phyloP scores from a whole-genome alignment of 768 basidiomycete genomes.

The Phanerodontia chrysosporium region DNA sequence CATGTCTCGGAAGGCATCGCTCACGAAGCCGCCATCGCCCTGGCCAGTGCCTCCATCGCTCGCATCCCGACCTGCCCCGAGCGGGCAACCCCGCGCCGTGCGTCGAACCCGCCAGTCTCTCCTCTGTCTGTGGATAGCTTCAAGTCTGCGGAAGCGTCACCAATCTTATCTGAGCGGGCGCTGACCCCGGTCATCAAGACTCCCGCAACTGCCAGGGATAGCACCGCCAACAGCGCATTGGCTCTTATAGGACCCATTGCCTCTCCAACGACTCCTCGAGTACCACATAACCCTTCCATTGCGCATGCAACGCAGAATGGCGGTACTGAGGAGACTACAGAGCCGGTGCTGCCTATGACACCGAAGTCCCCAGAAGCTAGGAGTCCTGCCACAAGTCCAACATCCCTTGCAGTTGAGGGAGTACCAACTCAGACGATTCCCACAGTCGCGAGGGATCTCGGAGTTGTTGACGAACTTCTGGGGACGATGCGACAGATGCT shows the following conservation, averaged over 20 bases:
- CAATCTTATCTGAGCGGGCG: neutral
- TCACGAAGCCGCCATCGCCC: neutral
- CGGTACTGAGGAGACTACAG: neutral
- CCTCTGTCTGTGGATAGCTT: neutral
- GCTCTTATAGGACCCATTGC: neutral
- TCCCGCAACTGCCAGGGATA: neutral
- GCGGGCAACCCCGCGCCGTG: neutral
- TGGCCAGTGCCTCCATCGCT: neutral
- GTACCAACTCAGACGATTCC: neutral
- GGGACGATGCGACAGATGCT: constrained; percentile 43
- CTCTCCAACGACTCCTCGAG: neutral
- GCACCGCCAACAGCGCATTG: neutral
- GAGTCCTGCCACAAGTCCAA: neutral
- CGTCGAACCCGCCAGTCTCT: neutral
- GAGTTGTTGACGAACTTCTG: constrained; percentile 39
- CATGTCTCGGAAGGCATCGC: neutral
- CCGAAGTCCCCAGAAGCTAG: constrained; percentile 2
- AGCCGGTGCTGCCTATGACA: constrained; percentile 3
- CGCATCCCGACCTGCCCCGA: neutral
- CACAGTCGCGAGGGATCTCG: neutral
- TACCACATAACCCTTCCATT: no score
- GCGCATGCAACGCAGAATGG: neutral
- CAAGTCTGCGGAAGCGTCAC: neutral
- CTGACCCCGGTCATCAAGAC: neutral
- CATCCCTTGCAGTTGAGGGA: neutral